phyloP scores from a whole-genome alignment of 2,329 filamentous ascomycete species.

The Endoconidiophora laricicola region DNA sequence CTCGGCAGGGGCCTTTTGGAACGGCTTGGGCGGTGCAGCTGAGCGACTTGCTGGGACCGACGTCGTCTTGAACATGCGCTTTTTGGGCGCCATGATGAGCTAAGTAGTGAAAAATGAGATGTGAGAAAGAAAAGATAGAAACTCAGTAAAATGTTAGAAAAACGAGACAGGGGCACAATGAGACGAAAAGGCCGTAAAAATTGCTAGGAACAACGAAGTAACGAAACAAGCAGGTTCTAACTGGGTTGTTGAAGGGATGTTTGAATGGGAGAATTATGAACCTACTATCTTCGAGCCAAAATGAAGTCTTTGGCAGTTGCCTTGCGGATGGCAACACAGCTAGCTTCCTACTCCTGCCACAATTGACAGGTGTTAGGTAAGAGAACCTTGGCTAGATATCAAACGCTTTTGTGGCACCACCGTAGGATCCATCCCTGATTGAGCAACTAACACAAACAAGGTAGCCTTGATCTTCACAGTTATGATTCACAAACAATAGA shows the following conservation, averaged over 20 bases:
- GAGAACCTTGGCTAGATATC: not conserved
- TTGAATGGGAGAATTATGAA: no score
- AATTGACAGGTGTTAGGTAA: slow-evolving; percentile 9
- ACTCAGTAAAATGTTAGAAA: not conserved
- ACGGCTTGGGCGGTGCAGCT: slow-evolving; percentile 41
- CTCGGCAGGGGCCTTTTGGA: slow-evolving; percentile 45
- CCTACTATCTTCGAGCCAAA: no score
- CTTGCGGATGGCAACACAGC: not conserved
- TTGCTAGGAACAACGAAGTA: no score
- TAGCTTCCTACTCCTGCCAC: not conserved
- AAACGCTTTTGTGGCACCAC: not conserved
- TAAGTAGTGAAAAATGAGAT: not conserved
- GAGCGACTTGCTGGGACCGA: slow-evolving; percentile 2
- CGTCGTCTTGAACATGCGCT: slow-evolving; percentile 11
- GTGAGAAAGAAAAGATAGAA: not conserved
- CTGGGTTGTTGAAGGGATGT: not conserved
- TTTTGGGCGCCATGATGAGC: slow-evolving; percentile 9
- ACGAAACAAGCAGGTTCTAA: not conserved
- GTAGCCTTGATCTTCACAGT: no score
- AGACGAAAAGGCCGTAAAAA: not conserved
- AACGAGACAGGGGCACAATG: not conserved
- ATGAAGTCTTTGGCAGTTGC: no score
- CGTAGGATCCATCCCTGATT: not conserved
- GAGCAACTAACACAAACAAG: slow-evolving; percentile 1
- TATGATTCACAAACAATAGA: no score